A percentile compares a stretch with the other conserved stretches of the same genome.
Conservation (phyloP, 352 stramenopile species). For the Phytophthora capsici region DNA sequence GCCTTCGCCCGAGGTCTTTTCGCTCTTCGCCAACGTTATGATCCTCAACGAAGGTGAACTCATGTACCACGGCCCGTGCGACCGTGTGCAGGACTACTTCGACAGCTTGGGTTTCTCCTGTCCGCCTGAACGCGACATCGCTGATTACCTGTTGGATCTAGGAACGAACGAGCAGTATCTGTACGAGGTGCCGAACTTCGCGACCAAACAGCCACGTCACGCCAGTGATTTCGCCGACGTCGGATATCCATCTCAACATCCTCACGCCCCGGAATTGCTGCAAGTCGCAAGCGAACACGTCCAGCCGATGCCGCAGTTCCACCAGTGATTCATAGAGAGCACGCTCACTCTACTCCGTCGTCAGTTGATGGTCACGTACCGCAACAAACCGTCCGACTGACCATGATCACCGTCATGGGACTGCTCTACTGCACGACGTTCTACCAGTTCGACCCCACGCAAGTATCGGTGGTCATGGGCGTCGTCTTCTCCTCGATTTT, state of each 20-base stretch:
- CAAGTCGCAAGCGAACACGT: slow-evolving; percentile 16
- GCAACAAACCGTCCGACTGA: slow-evolving; percentile 48
- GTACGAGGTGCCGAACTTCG: slow-evolving; percentile 8
- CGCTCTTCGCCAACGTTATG: slow-evolving; percentile 68
- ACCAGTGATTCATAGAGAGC: slow-evolving; percentile 40
- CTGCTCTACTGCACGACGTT: slow-evolving; percentile 52
- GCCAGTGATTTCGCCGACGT: slow-evolving; percentile 43
- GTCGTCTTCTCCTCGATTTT: slow-evolving; percentile 78
- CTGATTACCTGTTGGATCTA: slow-evolving; percentile 40
- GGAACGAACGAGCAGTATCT: slow-evolving; percentile 32
- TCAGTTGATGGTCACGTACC: slow-evolving; percentile 58
- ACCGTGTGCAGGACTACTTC: slow-evolving; percentile 37
- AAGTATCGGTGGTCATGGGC: slow-evolving; percentile 62
- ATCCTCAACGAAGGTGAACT: slow-evolving; percentile 80
- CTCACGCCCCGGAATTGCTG: slow-evolving; percentile 24
- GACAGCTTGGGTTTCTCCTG: slow-evolving; percentile 39
- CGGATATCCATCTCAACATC: slow-evolving; percentile 22
- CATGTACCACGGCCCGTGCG: slow-evolving; percentile 63
- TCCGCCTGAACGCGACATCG: slow-evolving; percentile 28
- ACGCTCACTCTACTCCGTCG: slow-evolving; percentile 42
- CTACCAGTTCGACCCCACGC: slow-evolving; percentile 46
- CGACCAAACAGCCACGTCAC: background rate
- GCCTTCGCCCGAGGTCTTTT: slow-evolving; percentile 89
- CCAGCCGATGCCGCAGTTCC: slow-evolving; percentile 33
- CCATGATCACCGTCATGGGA: slow-evolving; percentile 52